Evolutionary conservation across 257 asterid genomes (phyloP).

Genomic region (Linaria vulgaris): DNA sequence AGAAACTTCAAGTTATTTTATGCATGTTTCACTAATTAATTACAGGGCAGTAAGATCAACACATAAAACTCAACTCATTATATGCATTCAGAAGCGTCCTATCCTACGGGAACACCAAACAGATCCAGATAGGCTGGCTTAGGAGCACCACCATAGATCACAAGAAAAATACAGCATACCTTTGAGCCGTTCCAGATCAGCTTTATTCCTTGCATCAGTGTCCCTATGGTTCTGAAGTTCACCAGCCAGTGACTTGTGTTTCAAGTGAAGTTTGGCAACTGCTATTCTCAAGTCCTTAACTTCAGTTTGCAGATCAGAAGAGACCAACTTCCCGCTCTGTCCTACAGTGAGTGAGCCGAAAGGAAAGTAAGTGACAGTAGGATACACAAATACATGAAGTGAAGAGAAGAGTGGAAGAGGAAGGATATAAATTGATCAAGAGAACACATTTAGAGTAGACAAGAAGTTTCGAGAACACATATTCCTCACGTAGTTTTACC

Average conservation of each 20-base stretch:
- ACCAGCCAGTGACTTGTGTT: slow-evolving; percentile 73
- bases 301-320: slow-evolving; percentile 50
- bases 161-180: slow-evolving; percentile 40
- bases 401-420: not conserved
- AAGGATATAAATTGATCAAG: not conserved
- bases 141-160: not conserved
- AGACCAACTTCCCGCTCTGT: slow-evolving; percentile 47
- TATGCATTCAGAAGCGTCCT: too few species aligned
- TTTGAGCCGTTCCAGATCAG: slow-evolving; percentile 58
- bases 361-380: slow-evolving; percentile 13
- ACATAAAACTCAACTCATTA: too few species aligned
- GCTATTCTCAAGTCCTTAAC: slow-evolving; percentile 57
- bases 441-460: slow-evolving; percentile 8
- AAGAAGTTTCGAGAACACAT: slow-evolving; percentile 11
- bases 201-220: slow-evolving; percentile 73
- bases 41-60: too few species aligned
- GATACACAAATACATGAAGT: not conserved
- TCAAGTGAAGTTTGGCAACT: slow-evolving; percentile 61
- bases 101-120: not conserved
- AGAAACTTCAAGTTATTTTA: too few species aligned
- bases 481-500: slow-evolving; percentile 46
- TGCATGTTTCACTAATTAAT: too few species aligned
- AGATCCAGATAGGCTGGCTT: slow-evolving; percentile 12
- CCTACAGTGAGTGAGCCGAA: slow-evolving; percentile 43
- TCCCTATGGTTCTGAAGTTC: slow-evolving; percentile 76